Conservation (phyloP, 768 basidiomycete species). For the Boletus patriciae region DNA sequence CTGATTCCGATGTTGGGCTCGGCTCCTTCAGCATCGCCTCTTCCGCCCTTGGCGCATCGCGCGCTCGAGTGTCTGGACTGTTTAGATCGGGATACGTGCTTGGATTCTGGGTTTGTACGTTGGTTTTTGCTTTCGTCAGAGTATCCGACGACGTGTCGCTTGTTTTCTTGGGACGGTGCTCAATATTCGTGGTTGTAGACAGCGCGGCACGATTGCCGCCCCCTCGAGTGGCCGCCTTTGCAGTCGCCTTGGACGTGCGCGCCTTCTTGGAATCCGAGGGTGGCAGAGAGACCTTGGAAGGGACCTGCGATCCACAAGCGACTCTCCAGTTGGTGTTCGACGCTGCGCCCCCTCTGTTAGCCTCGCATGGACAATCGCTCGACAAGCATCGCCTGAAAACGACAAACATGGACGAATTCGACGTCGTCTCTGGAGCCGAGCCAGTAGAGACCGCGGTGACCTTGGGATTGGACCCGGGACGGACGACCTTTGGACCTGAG, state of each 20-base stretch:
- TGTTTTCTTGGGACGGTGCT: neutral
- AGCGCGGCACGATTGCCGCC: neutral
- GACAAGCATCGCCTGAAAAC: conserved; percentile 13
- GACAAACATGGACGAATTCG: conserved; percentile 5
- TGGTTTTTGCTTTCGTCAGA: neutral
- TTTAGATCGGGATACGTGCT: neutral
- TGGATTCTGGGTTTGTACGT: neutral
- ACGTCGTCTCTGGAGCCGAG: neutral
- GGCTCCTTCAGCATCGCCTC: neutral
- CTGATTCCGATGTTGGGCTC: neutral
- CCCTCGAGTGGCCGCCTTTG: neutral
- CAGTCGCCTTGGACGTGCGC: neutral
- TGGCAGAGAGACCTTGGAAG: neutral
- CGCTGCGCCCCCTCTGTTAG: neutral
- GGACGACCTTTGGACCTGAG: neutral
- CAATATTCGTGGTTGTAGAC: neutral
- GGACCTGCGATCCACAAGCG: neutral
- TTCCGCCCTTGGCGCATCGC: neutral
- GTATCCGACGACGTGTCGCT: neutral
- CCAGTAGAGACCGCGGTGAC: neutral
- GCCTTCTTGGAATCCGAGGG: neutral
- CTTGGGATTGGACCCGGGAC: neutral
- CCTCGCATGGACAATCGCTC: conserved; percentile 16
- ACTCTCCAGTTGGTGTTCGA: neutral
- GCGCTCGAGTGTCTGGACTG: neutral